phyloP scores from a whole-genome alignment of 2,329 filamentous ascomycete genomes.

The Botrytis tulipae region DNA sequence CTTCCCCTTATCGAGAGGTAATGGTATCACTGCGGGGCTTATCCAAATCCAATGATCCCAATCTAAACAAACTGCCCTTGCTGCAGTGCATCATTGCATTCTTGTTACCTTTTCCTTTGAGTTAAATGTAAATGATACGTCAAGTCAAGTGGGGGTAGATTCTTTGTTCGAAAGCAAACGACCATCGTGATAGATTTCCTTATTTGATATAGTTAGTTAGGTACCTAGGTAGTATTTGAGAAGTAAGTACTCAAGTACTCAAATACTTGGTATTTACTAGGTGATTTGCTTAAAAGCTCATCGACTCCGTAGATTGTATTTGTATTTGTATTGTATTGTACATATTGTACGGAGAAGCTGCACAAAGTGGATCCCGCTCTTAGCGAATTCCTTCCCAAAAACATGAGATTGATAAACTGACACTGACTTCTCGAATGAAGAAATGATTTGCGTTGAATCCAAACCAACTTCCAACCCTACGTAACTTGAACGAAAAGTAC shows the following conservation, averaged over 20 bases:
- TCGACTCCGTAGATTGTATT: neutral
- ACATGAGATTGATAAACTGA: constrained; percentile 8
- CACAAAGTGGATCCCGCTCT: constrained; percentile 9
- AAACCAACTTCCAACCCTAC: constrained; percentile 16
- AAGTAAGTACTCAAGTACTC: neutral
- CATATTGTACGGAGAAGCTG: neutral
- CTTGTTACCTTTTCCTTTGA: neutral
- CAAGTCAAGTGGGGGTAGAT: neutral
- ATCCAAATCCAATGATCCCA: neutral
- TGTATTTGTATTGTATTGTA: neutral
- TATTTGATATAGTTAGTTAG: neutral
- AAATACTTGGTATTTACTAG: neutral
- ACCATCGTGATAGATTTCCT: neutral
- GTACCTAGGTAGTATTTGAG: neutral
- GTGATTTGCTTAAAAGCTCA: neutral
- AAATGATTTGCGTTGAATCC: constrained; percentile 17
- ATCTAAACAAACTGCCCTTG: neutral
- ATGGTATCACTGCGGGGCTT: constrained; percentile 8
- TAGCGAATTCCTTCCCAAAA: constrained; percentile 11
- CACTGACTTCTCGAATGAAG: constrained; percentile 12
- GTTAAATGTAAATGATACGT: neutral
- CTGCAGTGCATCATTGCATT: neutral
- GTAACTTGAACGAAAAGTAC: neutral
- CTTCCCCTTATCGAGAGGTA: neutral
- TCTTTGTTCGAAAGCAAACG: constrained; percentile 2